These are phyloP conservation scores for Scedosporium apiospermum DNA, from an alignment of 2,329 filamentous ascomycete genomes.

Conservation along the genomic window DNA sequence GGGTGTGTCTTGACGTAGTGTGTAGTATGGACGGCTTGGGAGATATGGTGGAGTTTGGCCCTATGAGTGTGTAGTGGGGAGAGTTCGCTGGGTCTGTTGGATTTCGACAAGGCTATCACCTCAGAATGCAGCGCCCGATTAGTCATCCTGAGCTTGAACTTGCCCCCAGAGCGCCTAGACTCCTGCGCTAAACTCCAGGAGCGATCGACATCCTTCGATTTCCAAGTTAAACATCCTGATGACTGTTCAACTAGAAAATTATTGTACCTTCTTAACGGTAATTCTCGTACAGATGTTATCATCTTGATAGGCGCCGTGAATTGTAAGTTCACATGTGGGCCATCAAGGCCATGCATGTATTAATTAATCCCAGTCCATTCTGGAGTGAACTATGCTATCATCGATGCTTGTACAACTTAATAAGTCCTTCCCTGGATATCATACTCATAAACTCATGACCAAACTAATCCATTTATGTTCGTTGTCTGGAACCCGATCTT, in stretches of 20 bases:
- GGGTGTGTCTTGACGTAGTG: neutral
- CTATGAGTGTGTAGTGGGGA: constrained; percentile 26
- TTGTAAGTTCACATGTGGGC: too few species aligned
- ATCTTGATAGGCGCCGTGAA: too few species aligned
- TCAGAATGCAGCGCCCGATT: constrained; percentile 12
- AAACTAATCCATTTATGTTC: neutral
- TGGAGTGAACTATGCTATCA: neutral
- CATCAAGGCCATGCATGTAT: too few species aligned
- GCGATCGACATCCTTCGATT: too few species aligned
- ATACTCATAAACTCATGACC: constrained; percentile 5
- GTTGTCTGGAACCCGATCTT: neutral
- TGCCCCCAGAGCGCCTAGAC: neutral
- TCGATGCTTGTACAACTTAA: neutral
- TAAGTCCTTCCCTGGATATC: neutral
- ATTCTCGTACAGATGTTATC: neutral
- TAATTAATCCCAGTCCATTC: too few species aligned
- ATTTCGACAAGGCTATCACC: constrained; percentile 16
- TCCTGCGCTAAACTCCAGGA: neutral
- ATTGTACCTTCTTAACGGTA: neutral
- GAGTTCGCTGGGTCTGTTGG: constrained; percentile 23
- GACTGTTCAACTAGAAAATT: neutral
- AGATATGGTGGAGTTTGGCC: constrained; percentile 14
- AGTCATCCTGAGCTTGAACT: constrained; percentile 7
- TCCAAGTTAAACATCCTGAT: too few species aligned
- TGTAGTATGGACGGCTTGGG: constrained; percentile 7